Evolutionary conservation across 768 basidiomycete genomes (phyloP).

Genomic region (Fibroporia radiculosa): DNA sequence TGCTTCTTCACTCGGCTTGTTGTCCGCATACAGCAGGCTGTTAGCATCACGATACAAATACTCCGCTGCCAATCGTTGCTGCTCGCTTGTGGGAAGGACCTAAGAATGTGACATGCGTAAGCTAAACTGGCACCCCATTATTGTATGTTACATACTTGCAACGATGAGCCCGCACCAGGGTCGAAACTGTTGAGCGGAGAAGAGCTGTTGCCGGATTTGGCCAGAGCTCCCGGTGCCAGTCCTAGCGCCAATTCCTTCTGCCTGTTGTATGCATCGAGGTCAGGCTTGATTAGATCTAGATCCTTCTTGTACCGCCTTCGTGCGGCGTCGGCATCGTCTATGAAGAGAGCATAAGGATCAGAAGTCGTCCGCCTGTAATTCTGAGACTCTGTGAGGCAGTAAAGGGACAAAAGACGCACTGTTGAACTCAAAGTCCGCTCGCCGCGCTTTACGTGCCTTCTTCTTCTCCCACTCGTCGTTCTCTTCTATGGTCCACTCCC

Average conservation of each 20-base stretch:
- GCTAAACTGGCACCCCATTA: not conserved
- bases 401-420: slow-evolving; percentile 41
- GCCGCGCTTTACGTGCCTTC: slow-evolving; percentile 67
- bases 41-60: slow-evolving; percentile 91
- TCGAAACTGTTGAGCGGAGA: slow-evolving; percentile 44
- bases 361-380: not conserved
- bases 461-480: slow-evolving; percentile 97
- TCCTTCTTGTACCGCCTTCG: slow-evolving; percentile 90
- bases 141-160: slow-evolving; percentile 27
- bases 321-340: slow-evolving; percentile 89
- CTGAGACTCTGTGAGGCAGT: not conserved
- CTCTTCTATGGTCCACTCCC: slow-evolving; percentile 94
- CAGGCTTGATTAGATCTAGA: slow-evolving; percentile 80
- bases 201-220: slow-evolving; percentile 27
- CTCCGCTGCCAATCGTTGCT: slow-evolving; percentile 68
- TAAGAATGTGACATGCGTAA: slow-evolving; percentile 13
- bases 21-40: slow-evolving; percentile 88
- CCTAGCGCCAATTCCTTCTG: slow-evolving; percentile 86
- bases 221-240: slow-evolving; percentile 59
- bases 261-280: slow-evolving; percentile 77
- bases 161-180: slow-evolving; percentile 34
- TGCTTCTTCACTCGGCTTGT: slow-evolving; percentile 91
- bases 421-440: slow-evolving; percentile 88
- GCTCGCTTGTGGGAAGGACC: slow-evolving; percentile 46
- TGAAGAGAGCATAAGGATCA: slow-evolving; percentile 3